Percentiles rank a stretch among this genome's conserved stretches.
These are phyloP conservation scores for Arthrobotrys pseudoclavata DNA, from an alignment of 2,329 filamentous ascomycete species.

Conservation along the genomic window DNA sequence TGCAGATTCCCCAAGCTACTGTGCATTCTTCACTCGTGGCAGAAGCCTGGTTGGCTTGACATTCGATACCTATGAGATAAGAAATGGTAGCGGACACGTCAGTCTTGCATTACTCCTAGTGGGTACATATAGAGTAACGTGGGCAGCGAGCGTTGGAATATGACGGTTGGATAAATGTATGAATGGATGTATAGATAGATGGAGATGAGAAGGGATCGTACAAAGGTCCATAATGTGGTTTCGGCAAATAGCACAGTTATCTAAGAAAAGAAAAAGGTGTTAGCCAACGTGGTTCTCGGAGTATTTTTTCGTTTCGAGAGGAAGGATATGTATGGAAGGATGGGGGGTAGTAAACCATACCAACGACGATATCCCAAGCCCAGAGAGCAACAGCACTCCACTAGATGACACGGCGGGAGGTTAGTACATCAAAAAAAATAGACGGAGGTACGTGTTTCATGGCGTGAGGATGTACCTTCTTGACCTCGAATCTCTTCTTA, in stretches of 20 bases:
- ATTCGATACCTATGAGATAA: constrained; percentile 81
- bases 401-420: constrained; percentile 68
- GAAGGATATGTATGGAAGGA: constrained; percentile 2
- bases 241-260: constrained; percentile 98
- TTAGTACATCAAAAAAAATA: constrained; percentile 34
- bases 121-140: constrained; percentile 57
- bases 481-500: constrained; percentile 98
- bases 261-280: constrained; percentile 65
- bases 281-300: constrained; percentile 24
- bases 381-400: constrained; percentile 99
- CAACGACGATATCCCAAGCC: constrained; percentile 98
- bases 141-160: constrained; percentile 33
- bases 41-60: constrained; percentile 97
- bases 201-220: constrained; percentile 67
- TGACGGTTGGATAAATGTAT: constrained; percentile 12
- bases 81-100: constrained; percentile 22
- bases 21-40: constrained; percentile 98
- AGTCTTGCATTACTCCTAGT: constrained; percentile 60
- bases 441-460: background rate
- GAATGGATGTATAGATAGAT: background rate
- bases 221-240: constrained; percentile 99
- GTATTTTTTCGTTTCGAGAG: background rate
- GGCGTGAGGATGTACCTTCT: constrained; percentile 78
- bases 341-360: constrained; percentile 32
- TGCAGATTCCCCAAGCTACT: constrained; percentile 99